phyloP scores from a whole-genome alignment of 2,329 filamentous ascomycete genomes.

The Alternaria longipes region DNA sequence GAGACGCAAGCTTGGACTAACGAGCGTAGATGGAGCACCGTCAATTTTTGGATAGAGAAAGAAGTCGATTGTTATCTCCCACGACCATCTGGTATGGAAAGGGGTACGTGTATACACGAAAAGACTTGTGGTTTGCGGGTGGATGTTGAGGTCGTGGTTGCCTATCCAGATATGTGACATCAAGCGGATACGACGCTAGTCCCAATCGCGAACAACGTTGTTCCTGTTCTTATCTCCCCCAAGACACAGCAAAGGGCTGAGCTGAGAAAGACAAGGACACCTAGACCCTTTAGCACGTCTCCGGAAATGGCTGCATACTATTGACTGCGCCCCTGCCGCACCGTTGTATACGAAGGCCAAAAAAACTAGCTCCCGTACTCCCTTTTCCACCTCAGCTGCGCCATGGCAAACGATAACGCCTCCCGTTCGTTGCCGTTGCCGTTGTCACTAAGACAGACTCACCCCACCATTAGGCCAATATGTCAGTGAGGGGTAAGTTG shows the following conservation, averaged over 20 bases:
- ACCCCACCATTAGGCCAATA: not conserved
- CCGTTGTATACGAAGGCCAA: not conserved
- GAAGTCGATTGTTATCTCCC: not conserved
- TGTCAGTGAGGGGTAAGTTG: not conserved
- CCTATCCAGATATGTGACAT: not conserved
- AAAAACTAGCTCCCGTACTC: not conserved
- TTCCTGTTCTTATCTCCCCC: not conserved
- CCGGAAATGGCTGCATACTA: not conserved
- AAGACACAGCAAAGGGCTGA: not conserved
- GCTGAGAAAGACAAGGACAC: not conserved
- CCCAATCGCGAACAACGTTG: not conserved
- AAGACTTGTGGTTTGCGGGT: not conserved
- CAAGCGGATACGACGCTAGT: not conserved
- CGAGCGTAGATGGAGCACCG: not conserved
- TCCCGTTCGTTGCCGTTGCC: not conserved
- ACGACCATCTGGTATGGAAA: not conserved
- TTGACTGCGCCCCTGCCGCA: not conserved
- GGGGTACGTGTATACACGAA: not conserved
- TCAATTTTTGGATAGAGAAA: not conserved
- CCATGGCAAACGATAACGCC: not conserved
- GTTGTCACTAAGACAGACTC: not conserved
- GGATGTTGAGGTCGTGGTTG: not conserved
- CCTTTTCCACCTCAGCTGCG: constrained; percentile 1
- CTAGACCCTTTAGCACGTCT: not conserved
- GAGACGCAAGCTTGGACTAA: not conserved